Evolutionary conservation across 2,329 filamentous ascomycete genomes (phyloP).

Genomic region (Hymenoscyphus albidus): DNA sequence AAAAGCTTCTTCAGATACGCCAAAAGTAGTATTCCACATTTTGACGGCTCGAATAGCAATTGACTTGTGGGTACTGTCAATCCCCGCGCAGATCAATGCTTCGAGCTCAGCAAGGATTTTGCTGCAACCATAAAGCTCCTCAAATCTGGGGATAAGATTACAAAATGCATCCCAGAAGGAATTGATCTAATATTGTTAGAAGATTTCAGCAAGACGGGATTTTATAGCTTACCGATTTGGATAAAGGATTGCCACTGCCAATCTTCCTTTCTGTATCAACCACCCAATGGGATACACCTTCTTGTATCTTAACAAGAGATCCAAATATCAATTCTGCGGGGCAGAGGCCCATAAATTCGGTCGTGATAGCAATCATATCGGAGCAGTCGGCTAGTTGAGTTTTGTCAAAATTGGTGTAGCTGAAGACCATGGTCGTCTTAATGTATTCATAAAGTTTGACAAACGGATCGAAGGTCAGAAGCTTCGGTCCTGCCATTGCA

Average conservation of each 20-base stretch:
- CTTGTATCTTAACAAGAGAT: slow-evolving; percentile 57
- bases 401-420: slow-evolving; percentile 45
- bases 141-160: slow-evolving; percentile 34
- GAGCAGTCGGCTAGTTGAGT: slow-evolving; percentile 43
- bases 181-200: slow-evolving; percentile 42
- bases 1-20: slow-evolving; percentile 49
- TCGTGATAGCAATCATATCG: slow-evolving; percentile 45
- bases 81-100: slow-evolving; percentile 51
- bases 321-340: slow-evolving; percentile 47
- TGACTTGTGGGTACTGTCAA: slow-evolving; percentile 52
- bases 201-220: slow-evolving; percentile 10
- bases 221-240: slow-evolving; percentile 43
- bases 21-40: slow-evolving; percentile 70
- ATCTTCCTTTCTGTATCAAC: slow-evolving; percentile 50
- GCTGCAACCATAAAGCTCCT: slow-evolving; percentile 34
- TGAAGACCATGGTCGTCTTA: slow-evolving; percentile 46
- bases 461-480: slow-evolving; percentile 55
- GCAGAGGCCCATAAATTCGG: slow-evolving; percentile 38
- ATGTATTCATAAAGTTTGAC: slow-evolving; percentile 62
- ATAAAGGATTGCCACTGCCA: slow-evolving; percentile 40
- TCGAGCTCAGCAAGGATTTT: slow-evolving; percentile 52
- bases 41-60: slow-evolving; percentile 52
- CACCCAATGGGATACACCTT: slow-evolving; percentile 60
- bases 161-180: slow-evolving; percentile 50
- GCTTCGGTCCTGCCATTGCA: slow-evolving; percentile 39